These are phyloP conservation scores for Botrytis pseudocinerea DNA, from an alignment of 2,329 filamentous ascomycete genomes.

Conservation along the genomic window DNA sequence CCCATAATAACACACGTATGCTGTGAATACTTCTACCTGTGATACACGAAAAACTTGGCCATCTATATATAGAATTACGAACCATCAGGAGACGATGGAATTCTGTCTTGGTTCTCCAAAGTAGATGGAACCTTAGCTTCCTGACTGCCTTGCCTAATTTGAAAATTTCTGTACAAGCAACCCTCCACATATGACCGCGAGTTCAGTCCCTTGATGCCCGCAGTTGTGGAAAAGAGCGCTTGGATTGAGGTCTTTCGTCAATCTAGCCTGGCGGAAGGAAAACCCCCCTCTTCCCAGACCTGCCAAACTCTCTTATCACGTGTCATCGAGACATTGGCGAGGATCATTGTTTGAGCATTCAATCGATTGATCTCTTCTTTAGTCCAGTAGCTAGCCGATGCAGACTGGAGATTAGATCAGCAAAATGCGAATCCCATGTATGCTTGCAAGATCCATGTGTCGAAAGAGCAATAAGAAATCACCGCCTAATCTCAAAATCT, in stretches of 20 bases:
- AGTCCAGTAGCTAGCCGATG: background rate
- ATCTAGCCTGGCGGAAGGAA: fast-evolving
- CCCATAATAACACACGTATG: background rate
- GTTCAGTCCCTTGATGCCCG: background rate
- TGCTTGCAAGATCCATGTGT: background rate
- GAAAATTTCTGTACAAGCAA: background rate
- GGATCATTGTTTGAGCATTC: background rate
- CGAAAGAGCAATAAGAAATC: background rate
- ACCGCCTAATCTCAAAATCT: fast-evolving
- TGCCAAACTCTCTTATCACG: background rate
- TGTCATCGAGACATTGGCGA: background rate
- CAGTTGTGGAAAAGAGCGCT: background rate
- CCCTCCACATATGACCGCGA: background rate
- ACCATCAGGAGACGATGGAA: background rate
- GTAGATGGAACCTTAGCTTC: background rate
- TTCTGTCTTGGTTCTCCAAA: background rate
- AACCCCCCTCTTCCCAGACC: background rate
- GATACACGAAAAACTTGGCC: background rate
- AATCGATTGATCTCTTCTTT: no score
- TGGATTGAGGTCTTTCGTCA: background rate
- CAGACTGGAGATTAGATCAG: background rate
- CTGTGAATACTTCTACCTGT: background rate
- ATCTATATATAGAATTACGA: background rate
- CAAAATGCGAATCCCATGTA: background rate
- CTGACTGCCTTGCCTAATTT: background rate